A percentile compares a stretch with the other conserved stretches of the same genome.
These are phyloP conservation scores for Simplicillium aogashimaense DNA, from an alignment of 2,329 filamentous ascomycete genomes.

Conservation along the genomic window DNA sequence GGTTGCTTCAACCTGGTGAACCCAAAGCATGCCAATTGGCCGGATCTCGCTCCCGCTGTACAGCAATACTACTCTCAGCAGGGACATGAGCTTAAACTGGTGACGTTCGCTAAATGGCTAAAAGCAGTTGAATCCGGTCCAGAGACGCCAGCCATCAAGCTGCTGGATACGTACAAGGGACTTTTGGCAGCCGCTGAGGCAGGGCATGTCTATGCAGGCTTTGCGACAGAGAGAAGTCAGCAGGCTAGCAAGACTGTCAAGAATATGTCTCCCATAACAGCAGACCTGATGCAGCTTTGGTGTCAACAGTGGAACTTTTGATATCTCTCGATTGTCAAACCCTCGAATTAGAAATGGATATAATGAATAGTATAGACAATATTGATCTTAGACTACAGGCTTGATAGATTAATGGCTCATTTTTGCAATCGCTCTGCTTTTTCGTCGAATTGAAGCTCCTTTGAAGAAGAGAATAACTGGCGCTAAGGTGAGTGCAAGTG, in stretches of 20 bases:
- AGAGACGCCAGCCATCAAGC: not conserved
- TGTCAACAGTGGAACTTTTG: not conserved
- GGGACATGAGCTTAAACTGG: not conserved
- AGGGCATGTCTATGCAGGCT: not conserved
- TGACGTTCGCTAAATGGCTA: not conserved
- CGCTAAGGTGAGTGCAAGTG: slow-evolving; percentile 5
- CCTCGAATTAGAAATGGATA: no score
- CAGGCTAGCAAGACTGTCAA: not conserved
- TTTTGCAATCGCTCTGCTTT: slow-evolving; percentile 1
- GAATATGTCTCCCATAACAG: not conserved
- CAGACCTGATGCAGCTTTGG: not conserved
- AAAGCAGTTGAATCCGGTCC: not conserved
- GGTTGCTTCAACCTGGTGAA: not conserved
- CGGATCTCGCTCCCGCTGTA: not conserved
- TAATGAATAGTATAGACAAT: no score
- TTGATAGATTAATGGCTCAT: no score
- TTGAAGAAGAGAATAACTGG: slow-evolving; percentile 3
- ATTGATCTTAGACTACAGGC: no score
- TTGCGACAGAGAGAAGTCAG: not conserved
- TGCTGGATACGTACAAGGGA: not conserved
- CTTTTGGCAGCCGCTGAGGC: not conserved
- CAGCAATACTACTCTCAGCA: not conserved
- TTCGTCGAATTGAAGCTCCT: slow-evolving; percentile 4
- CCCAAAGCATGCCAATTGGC: not conserved
- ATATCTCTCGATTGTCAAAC: no score